Conservation (phyloP, 352 stramenopile species). For the Pilasporangium apinafurcum region DNA sequence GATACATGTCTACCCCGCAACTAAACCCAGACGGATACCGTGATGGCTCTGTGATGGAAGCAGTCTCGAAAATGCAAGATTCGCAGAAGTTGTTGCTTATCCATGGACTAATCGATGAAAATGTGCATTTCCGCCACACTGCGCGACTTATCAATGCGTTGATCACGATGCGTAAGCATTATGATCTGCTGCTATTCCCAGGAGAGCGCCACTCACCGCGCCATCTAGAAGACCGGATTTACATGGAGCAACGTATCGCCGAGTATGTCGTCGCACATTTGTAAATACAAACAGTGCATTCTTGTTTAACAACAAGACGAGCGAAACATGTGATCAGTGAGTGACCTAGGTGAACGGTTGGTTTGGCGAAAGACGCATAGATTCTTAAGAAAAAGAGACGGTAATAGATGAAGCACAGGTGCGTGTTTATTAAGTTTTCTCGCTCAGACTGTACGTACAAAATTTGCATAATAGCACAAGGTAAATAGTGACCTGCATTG, state of each 20-base stretch:
- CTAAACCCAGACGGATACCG: slow-evolving; percentile 91
- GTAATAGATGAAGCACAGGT: too few species aligned
- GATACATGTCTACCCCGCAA: slow-evolving; percentile 95
- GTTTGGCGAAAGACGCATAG: too few species aligned
- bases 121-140: slow-evolving; percentile 98
- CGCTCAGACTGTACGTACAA: too few species aligned
- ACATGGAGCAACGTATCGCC: slow-evolving; percentile 94
- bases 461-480: too few species aligned
- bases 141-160: slow-evolving; percentile 95
- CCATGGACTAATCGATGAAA: slow-evolving; percentile 97
- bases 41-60: slow-evolving; percentile 89
- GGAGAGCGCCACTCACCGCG: slow-evolving; percentile 95
- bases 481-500: too few species aligned
- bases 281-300: slow-evolving; percentile 38
- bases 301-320: too few species aligned
- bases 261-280: slow-evolving; percentile 79
- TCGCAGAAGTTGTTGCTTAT: slow-evolving; percentile 92
- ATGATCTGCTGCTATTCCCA: slow-evolving; percentile 96
- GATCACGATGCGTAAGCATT: slow-evolving; percentile 92
- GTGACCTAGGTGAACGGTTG: too few species aligned
- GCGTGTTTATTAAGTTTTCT: too few species aligned
- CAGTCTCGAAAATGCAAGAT: slow-evolving; percentile 87
- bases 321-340: too few species aligned
- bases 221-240: slow-evolving; percentile 89
- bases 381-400: too few species aligned